Base-by-base conservation (phyloP, 192 early-diverging fungal genomes). In the Chytriomyces hyalinus region DNA sequence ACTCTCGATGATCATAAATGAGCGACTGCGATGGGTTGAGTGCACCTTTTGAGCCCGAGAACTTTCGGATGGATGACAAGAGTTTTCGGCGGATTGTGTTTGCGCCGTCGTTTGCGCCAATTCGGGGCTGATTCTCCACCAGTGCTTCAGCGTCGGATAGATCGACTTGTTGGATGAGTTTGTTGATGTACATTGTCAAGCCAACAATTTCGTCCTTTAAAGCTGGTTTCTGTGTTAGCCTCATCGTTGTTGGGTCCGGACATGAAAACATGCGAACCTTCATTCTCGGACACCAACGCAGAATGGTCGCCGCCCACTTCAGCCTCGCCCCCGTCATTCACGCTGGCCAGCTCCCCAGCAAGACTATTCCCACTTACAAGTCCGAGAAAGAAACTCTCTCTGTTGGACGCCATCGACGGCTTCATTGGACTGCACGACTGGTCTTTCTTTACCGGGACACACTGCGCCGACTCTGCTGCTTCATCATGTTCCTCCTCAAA, bases 101-200 rank as follows among this genome's bases (percentile, higher is more conserved):
- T 36, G 36, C 36, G 36, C 36, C 36, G 36, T 36, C 36, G 53
- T 13, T 20, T 20, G 20, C 15, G 20, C 53, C 5, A 20, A 57
- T 47, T 1, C 11, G 46, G 5, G 11, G 28, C 2, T 43, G 15
- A 13, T 67, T 13, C 22, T 43, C 43, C 28, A 67, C 26, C 8
- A n/a, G 43, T 46, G 66, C 28, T n/a, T 57, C 57, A 71, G 53
- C 13, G 53, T 71, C 48, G 8, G 57, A 20, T 26, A 53, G n/a
- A 3, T 71, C 48, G 8, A 71, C 20, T 26, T 71, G 2, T 28
- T 20, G 22, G 22, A 71, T 71, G 3, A 71, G 57, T 22, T 71
- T 51, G 57, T 71, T 71, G 48, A 71, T 71, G 26, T 59, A 71
- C 57, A 44, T 10, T 13, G 69, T 71, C 69, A 71, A 53, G 7